Evolutionary conservation across 2,329 filamentous ascomycete species (phyloP).

Genomic region (Colletotrichum tropicale): DNA sequence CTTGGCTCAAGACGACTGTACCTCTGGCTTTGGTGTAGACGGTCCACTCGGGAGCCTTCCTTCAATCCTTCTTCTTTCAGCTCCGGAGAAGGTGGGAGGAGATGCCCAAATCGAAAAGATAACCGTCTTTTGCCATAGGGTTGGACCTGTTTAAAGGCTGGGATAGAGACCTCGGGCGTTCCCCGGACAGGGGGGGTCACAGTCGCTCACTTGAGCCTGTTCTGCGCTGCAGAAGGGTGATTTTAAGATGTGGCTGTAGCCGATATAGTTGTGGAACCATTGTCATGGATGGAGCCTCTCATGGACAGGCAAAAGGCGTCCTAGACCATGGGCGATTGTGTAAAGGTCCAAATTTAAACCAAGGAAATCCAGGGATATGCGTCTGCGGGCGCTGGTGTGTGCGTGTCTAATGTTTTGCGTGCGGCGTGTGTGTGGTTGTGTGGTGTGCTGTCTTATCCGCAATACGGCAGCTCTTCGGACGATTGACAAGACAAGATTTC

Average conservation of each 20-base stretch:
- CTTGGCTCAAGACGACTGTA: neutral
- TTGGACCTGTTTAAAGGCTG: neutral
- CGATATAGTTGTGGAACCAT: constrained; percentile 10
- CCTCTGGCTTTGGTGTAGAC: neutral
- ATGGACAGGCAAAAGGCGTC: neutral
- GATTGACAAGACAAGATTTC: constrained; percentile 10
- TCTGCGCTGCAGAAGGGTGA: neutral
- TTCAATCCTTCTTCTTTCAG: neutral
- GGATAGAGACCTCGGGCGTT: constrained; percentile 13
- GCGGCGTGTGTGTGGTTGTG: neutral
- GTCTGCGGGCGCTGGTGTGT: neutral
- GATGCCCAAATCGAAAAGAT: neutral
- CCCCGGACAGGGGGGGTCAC: constrained; percentile 6
- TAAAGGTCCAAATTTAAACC: constrained; percentile 1
- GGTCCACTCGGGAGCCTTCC: neutral
- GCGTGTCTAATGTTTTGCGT: neutral
- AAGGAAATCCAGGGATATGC: neutral
- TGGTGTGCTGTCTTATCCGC: neutral
- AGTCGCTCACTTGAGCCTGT: neutral
- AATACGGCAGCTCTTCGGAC: constrained; percentile 15
- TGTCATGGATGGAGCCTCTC: constrained; percentile 3
- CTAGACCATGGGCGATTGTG: neutral
- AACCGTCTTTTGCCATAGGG: neutral
- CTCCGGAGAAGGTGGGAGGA: neutral
- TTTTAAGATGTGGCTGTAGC: constrained; percentile 16